Evolutionary conservation across 1,284 basidiomycete genomes (phyloP).

Genomic region (Phlebopus sp.): DNA sequence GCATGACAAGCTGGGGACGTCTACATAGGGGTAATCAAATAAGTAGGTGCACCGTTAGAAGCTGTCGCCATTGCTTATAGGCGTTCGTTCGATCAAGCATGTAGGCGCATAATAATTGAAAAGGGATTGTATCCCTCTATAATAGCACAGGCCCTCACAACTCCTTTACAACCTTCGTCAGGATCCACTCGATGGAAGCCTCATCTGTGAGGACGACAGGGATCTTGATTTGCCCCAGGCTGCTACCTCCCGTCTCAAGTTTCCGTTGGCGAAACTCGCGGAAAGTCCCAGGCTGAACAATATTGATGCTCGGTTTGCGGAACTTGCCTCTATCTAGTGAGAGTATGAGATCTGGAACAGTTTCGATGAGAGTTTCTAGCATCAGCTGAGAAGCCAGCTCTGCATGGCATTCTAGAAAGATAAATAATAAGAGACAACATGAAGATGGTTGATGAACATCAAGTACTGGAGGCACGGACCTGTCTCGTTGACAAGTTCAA

Average conservation of each 20-base stretch:
- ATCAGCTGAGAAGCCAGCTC: neutral
- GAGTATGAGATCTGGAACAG: neutral
- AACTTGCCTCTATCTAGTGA: neutral
- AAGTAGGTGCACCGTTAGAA: no score
- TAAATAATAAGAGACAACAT: no score
- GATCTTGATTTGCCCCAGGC: slow-evolving; percentile 3
- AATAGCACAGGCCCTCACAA: no score
- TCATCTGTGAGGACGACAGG: slow-evolving; percentile 2
- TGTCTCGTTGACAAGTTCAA: neutral
- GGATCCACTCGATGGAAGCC: neutral
- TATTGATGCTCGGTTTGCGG: neutral
- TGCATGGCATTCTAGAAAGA: neutral
- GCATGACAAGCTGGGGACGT: no score
- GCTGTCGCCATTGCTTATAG: no score
- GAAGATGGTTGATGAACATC: no score
- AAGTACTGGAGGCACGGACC: neutral
- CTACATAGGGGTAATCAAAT: no score
- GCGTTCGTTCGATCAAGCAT: no score
- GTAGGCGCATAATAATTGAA: no score
- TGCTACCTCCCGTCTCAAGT: neutral
- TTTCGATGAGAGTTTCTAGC: neutral
- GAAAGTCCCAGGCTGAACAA: slow-evolving; percentile 1
- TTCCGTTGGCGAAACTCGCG: slow-evolving; percentile 1
- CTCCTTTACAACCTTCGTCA: neutral
- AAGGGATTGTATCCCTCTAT: no score